phyloP scores from a whole-genome alignment of 345 rosid genomes.

The Erodium maritimum region DNA sequence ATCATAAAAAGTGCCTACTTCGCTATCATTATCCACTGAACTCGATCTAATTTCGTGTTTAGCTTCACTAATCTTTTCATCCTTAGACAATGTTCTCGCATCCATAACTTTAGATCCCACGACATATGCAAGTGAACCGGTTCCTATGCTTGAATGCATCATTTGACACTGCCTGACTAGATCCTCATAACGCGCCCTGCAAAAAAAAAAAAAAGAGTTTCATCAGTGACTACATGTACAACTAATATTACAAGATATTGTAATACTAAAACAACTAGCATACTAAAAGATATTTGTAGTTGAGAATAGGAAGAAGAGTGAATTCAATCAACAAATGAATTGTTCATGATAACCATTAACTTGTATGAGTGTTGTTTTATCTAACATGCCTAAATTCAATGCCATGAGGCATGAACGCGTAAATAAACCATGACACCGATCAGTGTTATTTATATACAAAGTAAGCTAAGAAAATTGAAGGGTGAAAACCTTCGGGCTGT shows the following conservation, averaged over 20 bases:
- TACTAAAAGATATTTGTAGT: too few relatives aligned
- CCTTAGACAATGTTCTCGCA: slow-evolving; percentile 66
- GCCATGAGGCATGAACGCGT: too few relatives aligned
- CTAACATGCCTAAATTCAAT: too few relatives aligned
- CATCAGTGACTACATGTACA: background rate
- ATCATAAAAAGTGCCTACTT: slow-evolving; percentile 26
- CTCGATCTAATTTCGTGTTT: slow-evolving; percentile 29
- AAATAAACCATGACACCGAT: too few relatives aligned
- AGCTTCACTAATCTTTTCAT: slow-evolving; percentile 35
- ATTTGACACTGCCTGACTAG: slow-evolving; percentile 63
- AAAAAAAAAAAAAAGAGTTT: too few relatives aligned
- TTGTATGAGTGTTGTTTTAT: too few relatives aligned
- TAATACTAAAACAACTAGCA: too few relatives aligned
- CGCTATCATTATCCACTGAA: slow-evolving; percentile 30
- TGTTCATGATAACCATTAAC: too few relatives aligned
- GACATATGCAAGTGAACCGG: slow-evolving; percentile 79
- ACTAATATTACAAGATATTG: too few relatives aligned
- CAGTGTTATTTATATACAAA: too few relatives aligned
- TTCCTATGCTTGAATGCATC: slow-evolving; percentile 92
- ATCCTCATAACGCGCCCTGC: slow-evolving; percentile 62
- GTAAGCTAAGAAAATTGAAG: slow-evolving; percentile 4
- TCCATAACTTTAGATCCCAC: slow-evolving; percentile 96
- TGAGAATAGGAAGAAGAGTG: too few relatives aligned
- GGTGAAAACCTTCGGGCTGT: slow-evolving; percentile 53
- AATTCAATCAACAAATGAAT: too few relatives aligned